Evolutionary conservation across 441 rosid species (phyloP).

Genomic region (Aleurites moluccanus): DNA sequence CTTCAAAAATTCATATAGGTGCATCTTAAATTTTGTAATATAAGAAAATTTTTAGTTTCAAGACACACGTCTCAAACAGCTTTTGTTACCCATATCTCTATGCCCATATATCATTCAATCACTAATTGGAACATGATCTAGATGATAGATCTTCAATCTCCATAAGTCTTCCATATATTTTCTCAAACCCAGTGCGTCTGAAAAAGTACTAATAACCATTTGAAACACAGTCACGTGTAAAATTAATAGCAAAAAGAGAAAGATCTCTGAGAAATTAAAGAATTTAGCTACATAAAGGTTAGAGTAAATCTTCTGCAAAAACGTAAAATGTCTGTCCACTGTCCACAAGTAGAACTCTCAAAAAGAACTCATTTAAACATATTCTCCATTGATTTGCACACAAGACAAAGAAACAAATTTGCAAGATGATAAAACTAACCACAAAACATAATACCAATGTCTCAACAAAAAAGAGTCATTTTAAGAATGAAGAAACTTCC

Average conservation of each 20-base stretch:
- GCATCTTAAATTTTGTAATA: not conserved
- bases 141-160: not conserved
- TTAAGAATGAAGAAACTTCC: not conserved
- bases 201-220: not conserved
- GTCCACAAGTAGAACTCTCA: not conserved
- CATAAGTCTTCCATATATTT: not conserved
- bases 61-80: not conserved
- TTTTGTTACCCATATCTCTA: not conserved
- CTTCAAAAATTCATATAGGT: not conserved
- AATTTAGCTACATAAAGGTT: not conserved
- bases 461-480: not conserved
- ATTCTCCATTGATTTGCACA: not conserved
- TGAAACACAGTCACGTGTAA: not conserved
- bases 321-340: not conserved
- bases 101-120: not conserved
- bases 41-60: not conserved
- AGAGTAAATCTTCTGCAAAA: not conserved
- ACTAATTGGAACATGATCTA: not conserved
- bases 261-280: not conserved
- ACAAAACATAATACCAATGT: not conserved
- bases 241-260: not conserved
- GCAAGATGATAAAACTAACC: not conserved
- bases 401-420: not conserved
- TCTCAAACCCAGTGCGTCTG: not conserved
- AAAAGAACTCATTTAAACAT: not conserved